Percentiles rank a stretch among this genome's conserved stretches.
phyloP scores from a whole-genome alignment of 2,329 filamentous ascomycete genomes.

The Colletotrichum tabaci region DNA sequence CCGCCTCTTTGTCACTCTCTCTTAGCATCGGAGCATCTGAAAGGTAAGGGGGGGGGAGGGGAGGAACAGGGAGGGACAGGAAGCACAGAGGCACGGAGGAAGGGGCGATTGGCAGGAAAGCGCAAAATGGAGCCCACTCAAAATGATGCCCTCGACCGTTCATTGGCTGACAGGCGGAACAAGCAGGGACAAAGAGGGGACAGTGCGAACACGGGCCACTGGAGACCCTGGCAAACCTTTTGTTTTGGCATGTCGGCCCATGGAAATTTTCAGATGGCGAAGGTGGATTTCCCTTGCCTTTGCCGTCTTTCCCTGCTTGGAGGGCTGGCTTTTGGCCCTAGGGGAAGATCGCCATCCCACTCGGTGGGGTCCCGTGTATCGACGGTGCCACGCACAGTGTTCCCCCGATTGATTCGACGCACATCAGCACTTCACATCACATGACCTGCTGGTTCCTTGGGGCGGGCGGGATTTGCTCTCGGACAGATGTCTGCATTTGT shows the following conservation, averaged over 20 bases:
- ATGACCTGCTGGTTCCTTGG: too few species aligned
- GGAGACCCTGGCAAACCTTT: too few species aligned
- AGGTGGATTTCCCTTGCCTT: background rate
- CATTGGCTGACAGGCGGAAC: background rate
- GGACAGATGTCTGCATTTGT: too few species aligned
- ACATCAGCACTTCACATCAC: background rate
- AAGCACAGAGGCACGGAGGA: background rate
- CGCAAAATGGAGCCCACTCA: background rate
- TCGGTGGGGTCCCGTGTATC: too few species aligned
- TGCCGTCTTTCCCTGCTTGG: background rate
- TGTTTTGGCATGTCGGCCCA: slow-evolving; percentile 3
- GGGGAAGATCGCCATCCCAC: too few species aligned
- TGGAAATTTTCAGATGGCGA: slow-evolving; percentile 13
- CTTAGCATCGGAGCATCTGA: too few species aligned
- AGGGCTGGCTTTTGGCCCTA: too few species aligned
- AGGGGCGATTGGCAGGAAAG: too few species aligned
- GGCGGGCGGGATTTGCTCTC: too few species aligned
- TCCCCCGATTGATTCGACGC: background rate
- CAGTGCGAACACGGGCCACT: background rate
- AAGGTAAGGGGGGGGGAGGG: background rate
- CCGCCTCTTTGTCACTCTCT: too few species aligned
- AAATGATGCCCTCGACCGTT: background rate
- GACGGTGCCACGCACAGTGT: background rate
- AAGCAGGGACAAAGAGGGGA: background rate
- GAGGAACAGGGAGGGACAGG: background rate